Evolutionary conservation across 345 rosid genomes (phyloP).

Genomic region (Hirschfeldia incana): DNA sequence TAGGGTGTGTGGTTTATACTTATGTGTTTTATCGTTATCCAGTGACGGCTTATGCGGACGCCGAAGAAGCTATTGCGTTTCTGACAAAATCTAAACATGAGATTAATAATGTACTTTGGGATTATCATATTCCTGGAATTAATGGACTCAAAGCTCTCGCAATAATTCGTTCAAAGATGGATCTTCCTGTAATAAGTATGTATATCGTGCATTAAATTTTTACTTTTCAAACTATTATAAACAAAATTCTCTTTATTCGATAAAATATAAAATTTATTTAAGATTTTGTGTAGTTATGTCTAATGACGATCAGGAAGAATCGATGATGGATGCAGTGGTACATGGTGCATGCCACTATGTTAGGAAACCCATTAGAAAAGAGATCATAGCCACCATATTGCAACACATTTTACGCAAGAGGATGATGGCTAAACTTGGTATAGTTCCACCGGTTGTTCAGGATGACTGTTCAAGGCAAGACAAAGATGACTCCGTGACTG

Average conservation of each 20-base stretch:
- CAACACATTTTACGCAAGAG: slow-evolving; percentile 33
- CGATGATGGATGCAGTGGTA: slow-evolving; percentile 11
- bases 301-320: neutral
- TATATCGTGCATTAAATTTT: too few relatives aligned
- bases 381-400: slow-evolving; percentile 14
- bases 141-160: too few relatives aligned
- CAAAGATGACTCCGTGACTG: too few relatives aligned
- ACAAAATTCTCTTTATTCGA: too few relatives aligned
- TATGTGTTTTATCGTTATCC: neutral
- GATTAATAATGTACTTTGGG: slow-evolving; percentile 28
- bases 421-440: neutral
- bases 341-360: too few relatives aligned
- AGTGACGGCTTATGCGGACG: slow-evolving; percentile 5
- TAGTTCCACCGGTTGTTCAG: neutral
- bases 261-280: too few relatives aligned
- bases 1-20: neutral
- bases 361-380: too few relatives aligned
- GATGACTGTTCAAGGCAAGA: neutral
- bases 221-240: too few relatives aligned
- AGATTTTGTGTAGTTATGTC: slow-evolving; percentile 28
- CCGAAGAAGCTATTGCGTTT: slow-evolving; percentile 15
- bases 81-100: slow-evolving; percentile 1
- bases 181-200: too few relatives aligned
- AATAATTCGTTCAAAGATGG: too few relatives aligned
- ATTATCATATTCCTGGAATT: slow-evolving; percentile 31